phyloP scores from a whole-genome alignment of 345 rosid genomes.

The Barbarea vulgaris region DNA sequence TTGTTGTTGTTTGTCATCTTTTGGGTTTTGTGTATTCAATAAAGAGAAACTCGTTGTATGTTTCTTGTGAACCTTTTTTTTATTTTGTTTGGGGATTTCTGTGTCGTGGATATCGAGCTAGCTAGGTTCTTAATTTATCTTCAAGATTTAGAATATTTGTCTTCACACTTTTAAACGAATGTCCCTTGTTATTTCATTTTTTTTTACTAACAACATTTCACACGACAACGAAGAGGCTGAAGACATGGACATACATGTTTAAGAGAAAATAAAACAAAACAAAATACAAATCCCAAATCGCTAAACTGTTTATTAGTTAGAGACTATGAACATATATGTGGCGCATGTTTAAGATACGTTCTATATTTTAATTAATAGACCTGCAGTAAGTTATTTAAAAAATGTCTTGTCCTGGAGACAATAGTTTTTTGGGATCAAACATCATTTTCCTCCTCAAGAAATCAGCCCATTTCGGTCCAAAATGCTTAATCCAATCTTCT shows the following conservation, averaged over 20 bases:
- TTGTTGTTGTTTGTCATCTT: neutral
- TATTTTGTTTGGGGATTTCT: neutral
- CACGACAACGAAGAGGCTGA: neutral
- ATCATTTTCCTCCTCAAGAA: conserved; percentile 56
- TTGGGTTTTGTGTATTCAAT: neutral
- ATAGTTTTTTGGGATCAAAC: conserved; percentile 78
- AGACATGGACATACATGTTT: neutral
- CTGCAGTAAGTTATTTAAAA: conserved; percentile 42
- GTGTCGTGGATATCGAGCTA: no score
- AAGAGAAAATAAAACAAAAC: neutral
- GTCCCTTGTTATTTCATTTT: neutral
- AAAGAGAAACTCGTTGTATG: no score
- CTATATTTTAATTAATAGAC: neutral
- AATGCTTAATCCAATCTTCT: conserved; percentile 70
- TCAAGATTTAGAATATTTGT: neutral
- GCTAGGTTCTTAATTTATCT: no score
- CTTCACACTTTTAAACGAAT: neutral
- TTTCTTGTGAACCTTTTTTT: no score
- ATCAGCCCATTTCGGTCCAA: conserved; percentile 74
- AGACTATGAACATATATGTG: neutral
- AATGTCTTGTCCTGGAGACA: conserved; percentile 86
- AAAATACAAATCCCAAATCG: neutral
- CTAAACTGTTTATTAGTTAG: neutral
- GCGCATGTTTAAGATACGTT: conserved; percentile 1
- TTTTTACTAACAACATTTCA: neutral